Conservation (phyloP, 139 green algal genomes). For the Chlorella sp. region DNA sequence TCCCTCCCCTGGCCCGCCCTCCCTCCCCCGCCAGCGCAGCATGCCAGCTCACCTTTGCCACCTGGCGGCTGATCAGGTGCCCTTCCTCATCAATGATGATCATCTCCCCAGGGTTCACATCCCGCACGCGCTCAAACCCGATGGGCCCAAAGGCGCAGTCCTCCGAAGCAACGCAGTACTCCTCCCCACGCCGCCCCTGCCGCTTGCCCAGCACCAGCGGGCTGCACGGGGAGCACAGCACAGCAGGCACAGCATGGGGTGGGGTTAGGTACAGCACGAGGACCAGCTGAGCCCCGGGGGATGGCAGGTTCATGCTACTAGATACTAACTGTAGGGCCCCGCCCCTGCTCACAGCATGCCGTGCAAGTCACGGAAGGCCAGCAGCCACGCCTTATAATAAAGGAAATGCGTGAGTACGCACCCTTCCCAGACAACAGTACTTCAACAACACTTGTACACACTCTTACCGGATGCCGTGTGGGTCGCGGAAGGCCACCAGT, state of each 20-base stretch:
- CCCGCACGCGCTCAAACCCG: constrained; percentile 91
- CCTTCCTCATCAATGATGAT: constrained; percentile 91
- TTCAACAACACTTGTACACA: too few relatives aligned
- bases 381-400: too few relatives aligned
- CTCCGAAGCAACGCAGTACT: constrained; percentile 95
- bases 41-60: constrained; percentile 38
- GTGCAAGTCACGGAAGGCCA: too few relatives aligned
- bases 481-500: constrained; percentile 96
- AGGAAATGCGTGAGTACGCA: too few relatives aligned
- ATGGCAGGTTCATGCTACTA: too few relatives aligned
- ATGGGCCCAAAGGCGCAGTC: constrained; percentile 99
- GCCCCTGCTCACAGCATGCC: too few relatives aligned
- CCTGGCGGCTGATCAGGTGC: constrained; percentile 79
- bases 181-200: constrained; percentile 62
- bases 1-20: not conserved
- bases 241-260: not conserved
- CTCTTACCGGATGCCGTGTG: constrained; percentile 90
- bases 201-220: constrained; percentile 90
- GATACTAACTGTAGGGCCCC: too few relatives aligned
- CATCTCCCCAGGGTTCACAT: constrained; percentile 95
- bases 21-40: not conserved
- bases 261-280: not conserved
- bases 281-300: too few relatives aligned
- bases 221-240: constrained; percentile 46
- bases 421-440: too few relatives aligned